Conservation (phyloP, 2,329 filamentous ascomycete genomes). For the Fusarium gaditjirri region DNA sequence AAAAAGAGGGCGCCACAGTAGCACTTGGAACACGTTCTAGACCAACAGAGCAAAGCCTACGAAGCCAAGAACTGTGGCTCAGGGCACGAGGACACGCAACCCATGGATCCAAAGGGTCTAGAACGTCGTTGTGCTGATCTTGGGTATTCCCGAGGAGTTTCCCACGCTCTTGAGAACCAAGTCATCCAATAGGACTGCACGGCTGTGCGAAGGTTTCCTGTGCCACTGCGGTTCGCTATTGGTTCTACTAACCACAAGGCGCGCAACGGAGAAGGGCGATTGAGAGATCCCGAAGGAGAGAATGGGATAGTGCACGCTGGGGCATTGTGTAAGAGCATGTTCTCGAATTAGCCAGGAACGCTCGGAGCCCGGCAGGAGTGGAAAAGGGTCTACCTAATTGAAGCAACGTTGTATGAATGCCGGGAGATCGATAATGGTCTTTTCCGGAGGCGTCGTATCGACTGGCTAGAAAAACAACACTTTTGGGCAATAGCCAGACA, state of each 20-base stretch:
- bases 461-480: background rate
- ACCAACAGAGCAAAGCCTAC: conserved; percentile 8
- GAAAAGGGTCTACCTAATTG: background rate
- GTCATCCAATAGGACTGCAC: background rate
- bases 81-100: conserved; percentile 36
- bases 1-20: conserved; percentile 20
- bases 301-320: background rate
- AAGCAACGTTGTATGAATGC: conserved; percentile 25
- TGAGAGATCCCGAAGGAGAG: background rate
- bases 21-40: conserved; percentile 21
- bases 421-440: conserved; percentile 23
- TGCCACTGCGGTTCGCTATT: conserved; percentile 3
- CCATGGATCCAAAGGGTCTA: conserved; percentile 1
- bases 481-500: background rate
- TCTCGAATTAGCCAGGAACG: conserved; percentile 18
- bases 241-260: background rate
- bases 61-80: conserved; percentile 34
- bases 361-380: conserved; percentile 5
- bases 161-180: conserved; percentile 1
- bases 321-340: background rate
- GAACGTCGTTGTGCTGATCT: conserved; percentile 8
- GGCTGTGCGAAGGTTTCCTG: conserved; percentile 1
- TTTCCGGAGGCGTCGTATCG: conserved; percentile 21
- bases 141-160: conserved; percentile 43
- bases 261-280: conserved; percentile 10